Evolutionary conservation across 495 filamentous ascomycete species (phyloP).

Genomic region (Aspergillus campestris): DNA sequence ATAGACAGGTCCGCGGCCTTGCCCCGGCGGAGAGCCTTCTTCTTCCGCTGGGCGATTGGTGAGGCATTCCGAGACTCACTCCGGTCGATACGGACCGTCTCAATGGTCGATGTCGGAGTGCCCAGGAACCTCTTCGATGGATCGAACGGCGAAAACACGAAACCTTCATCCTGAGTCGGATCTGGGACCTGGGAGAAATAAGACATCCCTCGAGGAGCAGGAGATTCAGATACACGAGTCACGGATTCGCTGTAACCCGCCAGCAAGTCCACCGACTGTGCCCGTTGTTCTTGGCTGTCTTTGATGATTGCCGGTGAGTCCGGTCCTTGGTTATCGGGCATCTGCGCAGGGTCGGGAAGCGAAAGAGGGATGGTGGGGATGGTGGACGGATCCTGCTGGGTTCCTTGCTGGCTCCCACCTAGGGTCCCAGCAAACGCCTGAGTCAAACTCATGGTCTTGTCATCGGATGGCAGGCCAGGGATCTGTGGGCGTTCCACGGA

Average conservation of each 20-base stretch:
- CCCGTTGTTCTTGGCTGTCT: conserved; percentile 50
- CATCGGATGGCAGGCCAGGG: conserved; percentile 45
- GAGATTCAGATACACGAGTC: conserved; percentile 33
- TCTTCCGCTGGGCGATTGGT: conserved; percentile 49
- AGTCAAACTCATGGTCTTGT: conserved; percentile 65
- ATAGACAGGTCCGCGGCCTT: conserved; percentile 27
- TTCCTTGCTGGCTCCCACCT: conserved; percentile 47
- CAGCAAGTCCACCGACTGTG: conserved; percentile 23
- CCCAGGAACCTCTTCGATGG: conserved; percentile 51
- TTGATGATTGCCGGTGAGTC: conserved; percentile 52
- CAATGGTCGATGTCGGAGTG: conserved; percentile 58
- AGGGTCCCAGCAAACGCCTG: conserved; percentile 93
- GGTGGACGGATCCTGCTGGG: conserved; percentile 34
- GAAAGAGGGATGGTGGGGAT: conserved; percentile 39
- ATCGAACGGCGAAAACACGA: conserved; percentile 51
- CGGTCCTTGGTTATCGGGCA: conserved; percentile 30
- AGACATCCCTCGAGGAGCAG: conserved; percentile 37
- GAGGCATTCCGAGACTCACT: conserved; percentile 51
- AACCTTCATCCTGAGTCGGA: conserved; percentile 81
- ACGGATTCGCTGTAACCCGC: conserved; percentile 23
- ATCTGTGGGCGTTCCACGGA: conserved; percentile 38
- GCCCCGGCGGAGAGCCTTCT: conserved; percentile 48
- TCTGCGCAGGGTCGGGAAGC: conserved; percentile 46
- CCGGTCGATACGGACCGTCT: conserved; percentile 52
- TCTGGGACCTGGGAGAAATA: conserved; percentile 59